Evolutionary conservation across 73 alveolate species (phyloP).

Genomic region (Paramecium sonneborni): DNA sequence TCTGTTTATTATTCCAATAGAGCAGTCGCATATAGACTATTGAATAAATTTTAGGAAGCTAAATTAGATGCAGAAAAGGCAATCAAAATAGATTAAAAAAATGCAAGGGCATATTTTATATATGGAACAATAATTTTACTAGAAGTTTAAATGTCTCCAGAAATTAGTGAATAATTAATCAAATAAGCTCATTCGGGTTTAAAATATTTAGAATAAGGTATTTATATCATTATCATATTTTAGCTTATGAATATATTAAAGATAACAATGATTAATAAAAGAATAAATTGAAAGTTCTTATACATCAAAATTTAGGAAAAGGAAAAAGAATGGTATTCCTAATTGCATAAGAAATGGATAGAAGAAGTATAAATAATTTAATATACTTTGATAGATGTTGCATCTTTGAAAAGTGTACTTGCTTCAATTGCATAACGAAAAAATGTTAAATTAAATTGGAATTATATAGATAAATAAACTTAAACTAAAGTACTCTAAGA

Average conservation of each 20-base stretch:
- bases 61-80: background rate
- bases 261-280: background rate
- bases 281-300: background rate
- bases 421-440: background rate
- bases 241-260: background rate
- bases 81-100: background rate
- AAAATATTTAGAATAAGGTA: conserved; percentile 4
- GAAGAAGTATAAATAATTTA: background rate
- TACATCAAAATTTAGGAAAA: background rate
- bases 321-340: background rate
- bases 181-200: background rate
- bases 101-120: background rate
- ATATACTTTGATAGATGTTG: background rate
- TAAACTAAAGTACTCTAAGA: background rate
- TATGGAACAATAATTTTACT: background rate
- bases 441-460: background rate
- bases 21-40: background rate
- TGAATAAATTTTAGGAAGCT: background rate
- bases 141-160: background rate
- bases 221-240: background rate
- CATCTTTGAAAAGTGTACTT: background rate
- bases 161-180: background rate
- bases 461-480: background rate
- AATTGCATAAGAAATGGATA: conserved; percentile 8
- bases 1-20: background rate